Evolutionary conservation across 371 early-diverging fungal species (phyloP).

Genomic region (Mycotypha africana): DNA sequence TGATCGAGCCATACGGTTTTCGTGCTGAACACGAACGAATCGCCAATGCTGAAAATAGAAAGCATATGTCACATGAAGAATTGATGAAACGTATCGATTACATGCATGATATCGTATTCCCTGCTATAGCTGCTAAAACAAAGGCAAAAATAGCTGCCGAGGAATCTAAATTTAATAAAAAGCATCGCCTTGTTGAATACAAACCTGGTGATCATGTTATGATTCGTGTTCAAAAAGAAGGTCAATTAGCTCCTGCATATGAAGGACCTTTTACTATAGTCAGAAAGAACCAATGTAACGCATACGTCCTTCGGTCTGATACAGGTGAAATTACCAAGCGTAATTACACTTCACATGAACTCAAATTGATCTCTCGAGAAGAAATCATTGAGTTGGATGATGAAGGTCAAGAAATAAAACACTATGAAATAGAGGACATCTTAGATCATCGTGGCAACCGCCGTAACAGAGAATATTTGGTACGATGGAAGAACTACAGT

Average conservation of each 20-base stretch:
- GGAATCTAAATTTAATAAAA: background rate
- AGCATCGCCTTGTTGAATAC: background rate
- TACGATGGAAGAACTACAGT: slow-evolving; percentile 13
- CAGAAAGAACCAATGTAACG: slow-evolving; percentile 1
- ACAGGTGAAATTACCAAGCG: background rate
- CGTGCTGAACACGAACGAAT: too few species aligned
- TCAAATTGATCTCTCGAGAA: slow-evolving; percentile 10
- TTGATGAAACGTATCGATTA: slow-evolving; percentile 6
- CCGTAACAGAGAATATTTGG: slow-evolving; percentile 2
- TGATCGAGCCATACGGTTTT: too few species aligned
- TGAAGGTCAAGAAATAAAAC: background rate
- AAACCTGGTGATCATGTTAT: slow-evolving; percentile 1
- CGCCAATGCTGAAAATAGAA: slow-evolving; percentile 1
- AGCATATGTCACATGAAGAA: slow-evolving; percentile 6
- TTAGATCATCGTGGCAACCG: slow-evolving; percentile 1
- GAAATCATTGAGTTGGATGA: slow-evolving; percentile 1
- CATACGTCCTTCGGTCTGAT: background rate
- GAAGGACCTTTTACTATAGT: slow-evolving; percentile 5
- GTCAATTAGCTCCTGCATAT: slow-evolving; percentile 2
- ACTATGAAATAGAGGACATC: slow-evolving; percentile 1
- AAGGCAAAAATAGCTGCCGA: background rate
- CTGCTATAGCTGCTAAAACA: slow-evolving; percentile 5
- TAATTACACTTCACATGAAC: background rate
- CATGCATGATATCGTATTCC: slow-evolving; percentile 17
- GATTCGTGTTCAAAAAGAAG: background rate